A percentile compares a stretch with the other conserved stretches of the same genome.
phyloP scores from a whole-genome alignment of 305 asterid genomes.

The Fraxinus greggii region DNA sequence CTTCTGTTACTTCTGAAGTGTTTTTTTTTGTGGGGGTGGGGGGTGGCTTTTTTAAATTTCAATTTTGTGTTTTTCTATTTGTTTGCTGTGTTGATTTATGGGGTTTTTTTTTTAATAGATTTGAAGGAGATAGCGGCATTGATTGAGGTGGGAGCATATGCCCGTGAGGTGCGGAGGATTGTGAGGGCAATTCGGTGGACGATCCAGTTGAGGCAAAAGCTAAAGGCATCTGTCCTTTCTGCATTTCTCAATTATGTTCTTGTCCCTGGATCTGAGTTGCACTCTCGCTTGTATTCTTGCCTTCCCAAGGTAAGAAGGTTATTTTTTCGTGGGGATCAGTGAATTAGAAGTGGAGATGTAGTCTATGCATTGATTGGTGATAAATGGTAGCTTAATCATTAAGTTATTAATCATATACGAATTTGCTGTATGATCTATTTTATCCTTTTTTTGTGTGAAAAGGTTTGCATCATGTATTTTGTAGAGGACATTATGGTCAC shows the following conservation, averaged over 20 bases:
- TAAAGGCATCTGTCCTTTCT: conserved; percentile 55
- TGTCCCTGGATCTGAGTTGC: conserved; percentile 76
- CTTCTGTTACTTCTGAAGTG: not conserved
- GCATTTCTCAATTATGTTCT: conserved; percentile 64
- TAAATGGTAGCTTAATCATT: conserved; percentile 4
- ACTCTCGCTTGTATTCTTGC: conserved; percentile 58
- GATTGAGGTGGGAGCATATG: conserved; percentile 81
- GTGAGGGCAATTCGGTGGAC: conserved; percentile 75
- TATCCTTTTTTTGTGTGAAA: not conserved
- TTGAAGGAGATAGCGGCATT: conserved; percentile 74
- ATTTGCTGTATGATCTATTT: not conserved
- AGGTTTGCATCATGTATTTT: not conserved
- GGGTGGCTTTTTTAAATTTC: not conserved
- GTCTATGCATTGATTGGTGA: not conserved
- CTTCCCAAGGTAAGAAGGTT: conserved; percentile 61
- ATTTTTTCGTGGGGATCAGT: not conserved
- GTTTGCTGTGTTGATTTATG: conserved; percentile 10
- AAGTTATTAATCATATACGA: not conserved
- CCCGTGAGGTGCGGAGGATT: conserved; percentile 78
- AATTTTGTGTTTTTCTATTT: not conserved
- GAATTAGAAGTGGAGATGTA: not conserved
- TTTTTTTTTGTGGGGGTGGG: not conserved
- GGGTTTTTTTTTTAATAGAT: conserved; percentile 32
- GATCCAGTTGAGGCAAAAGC: conserved; percentile 69
- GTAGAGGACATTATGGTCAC: not conserved